These are phyloP conservation scores for Monotropa hypopitys DNA, from an alignment of 179 eudicot genomes.

Conservation along the genomic window DNA sequence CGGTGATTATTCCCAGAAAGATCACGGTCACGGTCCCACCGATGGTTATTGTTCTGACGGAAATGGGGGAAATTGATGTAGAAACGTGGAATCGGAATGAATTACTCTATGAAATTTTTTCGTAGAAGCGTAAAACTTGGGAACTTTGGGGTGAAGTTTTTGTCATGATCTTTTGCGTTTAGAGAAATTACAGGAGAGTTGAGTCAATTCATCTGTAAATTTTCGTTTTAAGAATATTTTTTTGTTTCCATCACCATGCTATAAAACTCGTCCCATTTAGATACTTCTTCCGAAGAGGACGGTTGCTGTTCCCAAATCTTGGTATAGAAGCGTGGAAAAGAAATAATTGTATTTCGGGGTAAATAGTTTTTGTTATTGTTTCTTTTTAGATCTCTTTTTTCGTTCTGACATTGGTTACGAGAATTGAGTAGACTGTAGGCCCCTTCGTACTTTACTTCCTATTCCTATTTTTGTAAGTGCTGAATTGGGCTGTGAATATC, in stretches of 20 bases:
- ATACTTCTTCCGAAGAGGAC: background rate
- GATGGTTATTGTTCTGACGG: conserved; percentile 6
- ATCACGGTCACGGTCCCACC: background rate
- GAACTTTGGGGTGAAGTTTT: background rate
- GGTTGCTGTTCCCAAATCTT: background rate
- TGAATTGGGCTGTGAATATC: background rate
- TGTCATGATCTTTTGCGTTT: background rate
- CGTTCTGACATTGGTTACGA: background rate
- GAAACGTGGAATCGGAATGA: background rate
- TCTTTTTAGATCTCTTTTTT: background rate
- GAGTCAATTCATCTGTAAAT: background rate
- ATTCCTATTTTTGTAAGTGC: background rate
- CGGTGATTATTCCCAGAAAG: background rate
- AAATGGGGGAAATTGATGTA: background rate
- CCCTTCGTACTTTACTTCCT: no score
- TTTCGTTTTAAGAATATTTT: background rate
- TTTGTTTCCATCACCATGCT: background rate
- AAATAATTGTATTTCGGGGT: background rate
- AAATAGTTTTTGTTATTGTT: background rate
- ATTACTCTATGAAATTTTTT: background rate
- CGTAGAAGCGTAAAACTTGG: background rate
- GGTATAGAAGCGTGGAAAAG: background rate
- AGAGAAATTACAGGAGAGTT: background rate
- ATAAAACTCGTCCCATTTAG: background rate
- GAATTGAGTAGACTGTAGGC: background rate